Evolutionary conservation across 768 basidiomycete genomes (phyloP), one percentile per base, ranked within the genome.

Genomic region (Tulasnella sp.): DNA sequence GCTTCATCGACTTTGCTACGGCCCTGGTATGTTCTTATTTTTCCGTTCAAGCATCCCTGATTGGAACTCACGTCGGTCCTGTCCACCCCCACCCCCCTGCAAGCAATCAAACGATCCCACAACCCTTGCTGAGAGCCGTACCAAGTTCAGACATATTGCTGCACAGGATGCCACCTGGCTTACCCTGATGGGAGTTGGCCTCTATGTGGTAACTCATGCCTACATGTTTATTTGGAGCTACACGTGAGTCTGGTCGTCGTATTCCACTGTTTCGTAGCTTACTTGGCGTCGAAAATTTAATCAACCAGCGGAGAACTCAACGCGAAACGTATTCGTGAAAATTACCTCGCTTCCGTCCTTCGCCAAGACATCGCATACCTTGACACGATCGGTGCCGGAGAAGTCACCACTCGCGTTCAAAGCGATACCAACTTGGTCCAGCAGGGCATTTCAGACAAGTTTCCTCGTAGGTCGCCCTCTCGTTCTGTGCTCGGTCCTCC

Each of bases 371-470:
- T 97, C 81, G 91, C 92, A 18, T 98, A 90, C 86, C 97, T 98
- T 83, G 97, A 98, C 84, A 90, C 92, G n/a, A 89, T 97, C 78
- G 96, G 97, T 48, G 92, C 96, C 5, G 97, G 97, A 79, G 97
- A 98, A 84, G 92, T 98, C 27, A 93, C 97, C 0, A 97, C 96
- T 14, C 91, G 96, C 68, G 97, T 98, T 81, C 92, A 94, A 84
- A 94, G 93, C 0, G 93, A 94, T 84, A 94, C 93, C 34, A 94
- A 97, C 86, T 85, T 98, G 58, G 91, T 98, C 3, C 96, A 97
- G 83, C 93, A 95, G 85, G 96, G 95, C n/a, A 94, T 93, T 3
- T 93, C 92, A 0, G 96, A 98, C 85, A 97, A 97, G 84, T 92
- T 96, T 10, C 90, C 94, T 0, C 85, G 85, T 76, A 80, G 82